Evolutionary conservation across 441 rosid species (phyloP).

Genomic region (Capsella rubella): DNA sequence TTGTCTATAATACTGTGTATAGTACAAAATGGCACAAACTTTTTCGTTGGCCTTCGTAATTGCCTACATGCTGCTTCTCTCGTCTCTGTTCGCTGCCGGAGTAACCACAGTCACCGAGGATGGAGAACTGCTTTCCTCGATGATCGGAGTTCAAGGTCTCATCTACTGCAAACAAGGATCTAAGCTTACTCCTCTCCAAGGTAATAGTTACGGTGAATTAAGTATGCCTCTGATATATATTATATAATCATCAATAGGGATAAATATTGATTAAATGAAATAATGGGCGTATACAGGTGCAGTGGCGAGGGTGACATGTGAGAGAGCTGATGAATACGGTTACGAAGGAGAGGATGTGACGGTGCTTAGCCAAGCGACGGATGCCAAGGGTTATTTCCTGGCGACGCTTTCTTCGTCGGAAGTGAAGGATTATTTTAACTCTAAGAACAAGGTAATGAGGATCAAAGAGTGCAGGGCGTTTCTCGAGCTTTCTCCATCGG

Average conservation of each 20-base stretch:
- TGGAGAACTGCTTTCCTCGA: constrained; percentile 42
- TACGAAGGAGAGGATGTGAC: constrained; percentile 56
- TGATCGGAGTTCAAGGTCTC: constrained; percentile 50
- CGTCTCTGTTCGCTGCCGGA: constrained; percentile 26
- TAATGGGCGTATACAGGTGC: constrained; percentile 44
- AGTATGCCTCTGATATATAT: too few species aligned
- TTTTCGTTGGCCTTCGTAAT: constrained; percentile 20
- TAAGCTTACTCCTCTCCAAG: constrained; percentile 47
- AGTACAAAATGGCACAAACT: constrained; percentile 18
- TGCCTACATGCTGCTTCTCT: constrained; percentile 36
- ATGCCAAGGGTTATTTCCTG: constrained; percentile 63
- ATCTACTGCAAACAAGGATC: constrained; percentile 45
- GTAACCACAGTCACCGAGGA: constrained; percentile 20
- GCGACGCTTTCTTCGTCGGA: constrained; percentile 47
- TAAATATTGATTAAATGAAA: too few species aligned
- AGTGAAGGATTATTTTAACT: constrained; percentile 35
- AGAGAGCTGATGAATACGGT: constrained; percentile 54
- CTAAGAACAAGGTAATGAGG: constrained; percentile 37
- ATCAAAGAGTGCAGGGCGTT: constrained; percentile 56
- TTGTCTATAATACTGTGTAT: not conserved
- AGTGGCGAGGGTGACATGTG: constrained; percentile 63
- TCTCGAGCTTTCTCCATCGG: constrained; percentile 54
- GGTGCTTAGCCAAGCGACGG: constrained; percentile 51
- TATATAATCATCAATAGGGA: too few species aligned
- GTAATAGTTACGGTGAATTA: constrained; percentile 4